Base-by-base conservation (phyloP, 345 rosid genomes). In the Bretschneidera sinensis region DNA sequence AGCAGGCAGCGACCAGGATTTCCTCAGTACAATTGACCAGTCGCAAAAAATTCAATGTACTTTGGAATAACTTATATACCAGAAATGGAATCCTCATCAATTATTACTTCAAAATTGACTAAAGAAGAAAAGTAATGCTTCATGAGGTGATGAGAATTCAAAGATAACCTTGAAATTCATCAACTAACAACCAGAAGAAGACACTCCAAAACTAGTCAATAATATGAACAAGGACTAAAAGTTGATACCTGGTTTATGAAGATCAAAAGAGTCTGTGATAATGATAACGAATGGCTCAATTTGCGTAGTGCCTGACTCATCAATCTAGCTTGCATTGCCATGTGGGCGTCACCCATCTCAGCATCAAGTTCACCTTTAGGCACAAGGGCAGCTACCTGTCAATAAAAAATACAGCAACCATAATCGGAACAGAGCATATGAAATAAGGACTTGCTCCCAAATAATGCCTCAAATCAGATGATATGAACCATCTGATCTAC, bases 251-350 rank as follows among this genome's bases (percentile, higher is more conserved):
- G 97, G 76, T 92, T 92, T 63, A 89, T 66, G 71, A 92, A 92
- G 57, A 92, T 79, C 67, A 88, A 70, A 57, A 91, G 68, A 10
- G 96, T 81, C 74, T 88, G 94, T 0, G 99, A 91, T 60, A 78
- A 60, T 1, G 98, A 91, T 68, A 95, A 74, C 39, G 98, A 95
- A 72, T 91, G 97, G 68, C 95, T 91, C 69, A 95, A 65, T 70
- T 95, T 95, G 74, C 98, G 95, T 55, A 95, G 92, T 24, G 99
- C 98, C 79, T 91, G 99, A 73, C 96, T 95, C 99, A 91, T 95
- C 71, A 95, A 72, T 70, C 99, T 86, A 50, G 99, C 99, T 83
- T 90, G 97, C 97, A 94, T 77, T 67, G 99, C 96, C 96, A 94
- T 90, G 74, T 95, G 96, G 62, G 96, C 99, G 79, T 95, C 97